These are phyloP conservation scores for Deinandra increscens DNA, from an alignment of 129 eudicot species.

Conservation along the genomic window DNA sequence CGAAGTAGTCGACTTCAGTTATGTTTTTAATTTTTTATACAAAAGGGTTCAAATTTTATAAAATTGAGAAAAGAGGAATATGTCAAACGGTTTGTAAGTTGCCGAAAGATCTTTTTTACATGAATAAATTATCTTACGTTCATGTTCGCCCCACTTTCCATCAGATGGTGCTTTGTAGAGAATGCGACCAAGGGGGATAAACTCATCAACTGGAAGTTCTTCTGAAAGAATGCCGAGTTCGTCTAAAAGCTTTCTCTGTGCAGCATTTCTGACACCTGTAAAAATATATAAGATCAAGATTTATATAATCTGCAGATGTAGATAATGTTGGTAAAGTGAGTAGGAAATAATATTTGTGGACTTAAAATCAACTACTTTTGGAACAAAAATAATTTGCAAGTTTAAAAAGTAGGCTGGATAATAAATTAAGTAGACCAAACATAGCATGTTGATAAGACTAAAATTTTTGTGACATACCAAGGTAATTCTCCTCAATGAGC, in stretches of 20 bases:
- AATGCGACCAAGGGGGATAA: slow-evolving; percentile 82
- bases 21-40: background rate
- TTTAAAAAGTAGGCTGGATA: no score
- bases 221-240: slow-evolving; percentile 93
- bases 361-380: background rate
- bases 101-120: background rate
- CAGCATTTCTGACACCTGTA: slow-evolving; percentile 89
- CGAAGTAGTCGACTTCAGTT: background rate
- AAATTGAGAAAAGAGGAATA: background rate
- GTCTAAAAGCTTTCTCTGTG: slow-evolving; percentile 95
- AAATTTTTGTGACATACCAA: slow-evolving; percentile 45
- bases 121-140: slow-evolving; percentile 47
- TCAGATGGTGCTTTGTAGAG: slow-evolving; percentile 97
- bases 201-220: slow-evolving; percentile 91
- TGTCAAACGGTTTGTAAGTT: background rate
- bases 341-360: background rate
- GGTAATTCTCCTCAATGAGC: slow-evolving; percentile 67
- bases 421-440: no score
- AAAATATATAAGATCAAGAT: background rate
- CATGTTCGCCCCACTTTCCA: slow-evolving; percentile 99
- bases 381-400: no score
- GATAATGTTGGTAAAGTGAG: background rate
- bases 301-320: background rate
- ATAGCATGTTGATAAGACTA: background rate
- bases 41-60: background rate